Conservation (phyloP, 108 stramenopile genomes). For the Conticribra guillardii region DNA sequence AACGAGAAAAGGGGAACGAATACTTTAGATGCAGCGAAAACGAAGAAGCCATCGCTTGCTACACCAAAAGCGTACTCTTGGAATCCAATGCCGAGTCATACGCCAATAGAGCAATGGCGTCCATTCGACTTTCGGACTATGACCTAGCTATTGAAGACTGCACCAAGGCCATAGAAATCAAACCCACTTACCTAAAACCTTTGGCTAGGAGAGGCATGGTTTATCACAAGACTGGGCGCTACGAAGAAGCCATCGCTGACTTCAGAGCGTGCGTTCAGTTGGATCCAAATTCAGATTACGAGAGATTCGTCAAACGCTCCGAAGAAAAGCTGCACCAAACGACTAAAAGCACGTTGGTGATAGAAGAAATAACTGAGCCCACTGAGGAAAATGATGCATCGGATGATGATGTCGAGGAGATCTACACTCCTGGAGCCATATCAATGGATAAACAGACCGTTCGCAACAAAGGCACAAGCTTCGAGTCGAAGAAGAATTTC, state of each 20-base stretch:
- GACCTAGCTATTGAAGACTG: slow-evolving; percentile 55
- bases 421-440: slow-evolving; percentile 25
- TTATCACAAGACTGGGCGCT: slow-evolving; percentile 36
- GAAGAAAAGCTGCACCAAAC: slow-evolving; percentile 7
- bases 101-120: slow-evolving; percentile 57
- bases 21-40: slow-evolving; percentile 46
- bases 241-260: slow-evolving; percentile 44
- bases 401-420: slow-evolving; percentile 13
- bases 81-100: slow-evolving; percentile 34
- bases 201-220: slow-evolving; percentile 51
- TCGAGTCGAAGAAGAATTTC: background rate
- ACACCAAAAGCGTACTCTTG: slow-evolving; percentile 46
- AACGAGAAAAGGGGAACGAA: slow-evolving; percentile 75
- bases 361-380: too few species aligned
- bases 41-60: slow-evolving; percentile 50
- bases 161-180: slow-evolving; percentile 37
- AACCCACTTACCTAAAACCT: slow-evolving; percentile 51
- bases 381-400: slow-evolving; percentile 1
- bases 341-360: background rate
- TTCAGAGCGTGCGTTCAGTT: slow-evolving; percentile 17
- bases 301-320: background rate
- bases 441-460: background rate
- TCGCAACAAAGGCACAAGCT: background rate
- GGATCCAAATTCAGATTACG: slow-evolving; percentile 19
- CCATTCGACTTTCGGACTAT: slow-evolving; percentile 9